Evolutionary conservation across 345 rosid species (phyloP).

Genomic region (Melastoma malabathricum): DNA sequence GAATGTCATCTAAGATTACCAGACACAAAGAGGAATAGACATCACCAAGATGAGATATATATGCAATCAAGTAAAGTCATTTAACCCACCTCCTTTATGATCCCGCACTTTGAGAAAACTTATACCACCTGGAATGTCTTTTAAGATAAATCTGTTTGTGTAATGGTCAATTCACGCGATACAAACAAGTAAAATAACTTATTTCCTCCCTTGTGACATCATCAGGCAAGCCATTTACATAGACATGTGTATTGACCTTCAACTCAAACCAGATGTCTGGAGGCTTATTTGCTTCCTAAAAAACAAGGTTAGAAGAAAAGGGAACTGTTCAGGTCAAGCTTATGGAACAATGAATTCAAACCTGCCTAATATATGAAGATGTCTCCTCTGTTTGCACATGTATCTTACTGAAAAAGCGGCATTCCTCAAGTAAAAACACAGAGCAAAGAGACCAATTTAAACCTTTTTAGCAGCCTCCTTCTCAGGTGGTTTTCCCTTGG

Average conservation of each 20-base stretch:
- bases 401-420: too few species aligned
- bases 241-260: constrained; percentile 91
- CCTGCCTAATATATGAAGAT: too few species aligned
- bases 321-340: not conserved
- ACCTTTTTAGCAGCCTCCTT: constrained; percentile 59
- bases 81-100: constrained; percentile 75
- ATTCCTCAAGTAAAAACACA: too few species aligned
- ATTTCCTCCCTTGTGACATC: constrained; percentile 86
- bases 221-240: constrained; percentile 84
- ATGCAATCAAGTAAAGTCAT: not conserved
- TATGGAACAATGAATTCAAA: too few species aligned
- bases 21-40: not conserved
- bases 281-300: constrained; percentile 85
- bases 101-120: constrained; percentile 93
- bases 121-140: constrained; percentile 53
- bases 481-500: constrained; percentile 63
- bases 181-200: constrained; percentile 18
- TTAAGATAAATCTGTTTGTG: constrained; percentile 13
- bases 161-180: constrained; percentile 7
- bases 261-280: constrained; percentile 97
- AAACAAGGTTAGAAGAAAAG: constrained; percentile 3
- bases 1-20: not conserved
- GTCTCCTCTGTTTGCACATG: too few species aligned
- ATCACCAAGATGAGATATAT: not conserved
- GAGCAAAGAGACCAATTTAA: not conserved